Conservation (phyloP, 2,329 filamentous ascomycete species). For the Karstenula rhodostoma region DNA sequence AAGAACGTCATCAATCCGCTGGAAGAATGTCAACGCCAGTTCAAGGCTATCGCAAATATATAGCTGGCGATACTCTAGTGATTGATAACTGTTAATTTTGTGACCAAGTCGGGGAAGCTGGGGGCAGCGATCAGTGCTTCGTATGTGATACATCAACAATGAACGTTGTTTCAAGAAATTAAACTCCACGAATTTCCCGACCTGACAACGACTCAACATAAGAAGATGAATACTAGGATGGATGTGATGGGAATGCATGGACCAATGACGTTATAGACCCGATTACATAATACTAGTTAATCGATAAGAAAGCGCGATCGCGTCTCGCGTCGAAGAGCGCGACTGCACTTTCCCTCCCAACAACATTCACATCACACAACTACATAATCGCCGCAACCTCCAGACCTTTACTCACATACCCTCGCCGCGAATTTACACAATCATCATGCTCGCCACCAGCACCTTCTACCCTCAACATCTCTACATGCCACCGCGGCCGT, state of each 20-base stretch:
- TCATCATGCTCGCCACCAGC: conserved; percentile 35
- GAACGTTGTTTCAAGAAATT: no score
- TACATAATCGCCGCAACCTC: not conserved
- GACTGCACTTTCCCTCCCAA: conserved; percentile 6
- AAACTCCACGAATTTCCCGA: no score
- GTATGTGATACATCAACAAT: no score
- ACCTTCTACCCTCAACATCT: conserved; percentile 37
- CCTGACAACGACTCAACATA: no score
- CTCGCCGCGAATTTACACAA: conserved; percentile 22
- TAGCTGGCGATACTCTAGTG: not conserved
- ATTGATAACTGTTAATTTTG: not conserved
- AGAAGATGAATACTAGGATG: no score
- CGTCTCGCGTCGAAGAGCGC: conserved; percentile 11
- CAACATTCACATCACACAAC: not conserved
- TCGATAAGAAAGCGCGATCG: conserved; percentile 16
- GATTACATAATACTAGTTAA: not conserved
- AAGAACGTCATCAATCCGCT: conserved; percentile 28
- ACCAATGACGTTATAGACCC: not conserved
- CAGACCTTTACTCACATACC: not conserved
- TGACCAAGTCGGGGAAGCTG: no score
- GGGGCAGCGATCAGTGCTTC: no score
- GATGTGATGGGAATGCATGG: not conserved
- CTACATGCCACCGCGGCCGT: conserved; percentile 48
- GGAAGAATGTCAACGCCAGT: conserved; percentile 25
- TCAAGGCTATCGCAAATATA: conserved; percentile 6